Percentiles rank a stretch among this genome's conserved stretches.
Conservation (phyloP, 345 rosid species). For the Leavenworthia alabamica region DNA sequence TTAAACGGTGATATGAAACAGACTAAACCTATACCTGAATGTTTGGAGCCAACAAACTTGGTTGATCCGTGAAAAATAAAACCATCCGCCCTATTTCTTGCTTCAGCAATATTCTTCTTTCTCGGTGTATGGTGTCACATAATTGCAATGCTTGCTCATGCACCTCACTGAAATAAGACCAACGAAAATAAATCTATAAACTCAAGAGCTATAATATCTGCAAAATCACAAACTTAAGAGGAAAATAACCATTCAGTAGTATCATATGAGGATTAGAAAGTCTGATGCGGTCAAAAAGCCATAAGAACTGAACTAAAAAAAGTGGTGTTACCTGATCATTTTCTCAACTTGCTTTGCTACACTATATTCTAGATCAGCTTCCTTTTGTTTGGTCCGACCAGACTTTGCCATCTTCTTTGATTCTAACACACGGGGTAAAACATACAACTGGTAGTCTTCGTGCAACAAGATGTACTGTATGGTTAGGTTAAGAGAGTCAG, state of each 20-base stretch:
- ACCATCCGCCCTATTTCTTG: conserved; percentile 99
- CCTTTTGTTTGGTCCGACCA: conserved; percentile 90
- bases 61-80: conserved; percentile 94
- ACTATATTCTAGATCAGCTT: conserved; percentile 92
- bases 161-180: conserved; percentile 69
- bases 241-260: conserved; percentile 1
- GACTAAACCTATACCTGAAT: conserved; percentile 55
- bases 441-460: conserved; percentile 91
- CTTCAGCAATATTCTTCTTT: conserved; percentile 87
- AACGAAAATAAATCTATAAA: conserved; percentile 11
- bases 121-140: conserved; percentile 77
- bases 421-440: conserved; percentile 90
- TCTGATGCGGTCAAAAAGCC: conserved; percentile 7
- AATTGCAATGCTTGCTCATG: conserved; percentile 83
- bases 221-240: not conserved
- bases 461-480: conserved; percentile 83
- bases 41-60: conserved; percentile 97
- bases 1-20: not conserved
- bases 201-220: conserved; percentile 2
- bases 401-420: conserved; percentile 98
- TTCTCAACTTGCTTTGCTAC: conserved; percentile 99
- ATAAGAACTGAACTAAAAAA: not conserved
- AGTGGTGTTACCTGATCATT: conserved; percentile 69
- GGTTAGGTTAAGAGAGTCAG: conserved; percentile 31
- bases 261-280: conserved; percentile 5